These are phyloP conservation scores for Rhodotorula diobovata DNA, from an alignment of 768 basidiomycete species.

Conservation along the genomic window DNA sequence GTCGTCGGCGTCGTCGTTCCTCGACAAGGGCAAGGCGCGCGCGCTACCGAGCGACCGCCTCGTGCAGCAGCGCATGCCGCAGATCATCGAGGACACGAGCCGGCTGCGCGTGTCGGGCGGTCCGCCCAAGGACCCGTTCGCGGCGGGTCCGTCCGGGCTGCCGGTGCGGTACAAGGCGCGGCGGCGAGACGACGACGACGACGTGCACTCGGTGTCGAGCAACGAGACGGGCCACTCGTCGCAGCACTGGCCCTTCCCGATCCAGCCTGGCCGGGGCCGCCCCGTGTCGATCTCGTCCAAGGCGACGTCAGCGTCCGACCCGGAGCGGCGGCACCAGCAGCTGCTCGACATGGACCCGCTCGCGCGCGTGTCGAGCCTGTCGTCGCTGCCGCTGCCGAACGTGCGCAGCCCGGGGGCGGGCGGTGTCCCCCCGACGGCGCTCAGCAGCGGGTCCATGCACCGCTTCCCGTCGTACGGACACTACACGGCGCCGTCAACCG, in stretches of 20 bases:
- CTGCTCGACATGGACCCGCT: slow-evolving; percentile 7
- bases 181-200: slow-evolving; percentile 70
- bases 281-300: slow-evolving; percentile 40
- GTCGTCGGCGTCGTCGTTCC: background rate
- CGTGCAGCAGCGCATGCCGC: slow-evolving; percentile 40
- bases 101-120: slow-evolving; percentile 20
- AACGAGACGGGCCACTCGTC: slow-evolving; percentile 67
- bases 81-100: slow-evolving; percentile 42
- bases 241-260: slow-evolving; percentile 22
- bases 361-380: slow-evolving; percentile 21
- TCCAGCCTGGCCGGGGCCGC: slow-evolving; percentile 14
- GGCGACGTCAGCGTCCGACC: slow-evolving; percentile 36
- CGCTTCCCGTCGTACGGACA: slow-evolving; percentile 9
- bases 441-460: background rate
- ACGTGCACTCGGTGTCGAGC: slow-evolving; percentile 85
- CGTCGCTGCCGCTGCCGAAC: slow-evolving; percentile 26
- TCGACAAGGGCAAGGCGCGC: slow-evolving; percentile 33
- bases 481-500: slow-evolving; percentile 33
- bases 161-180: slow-evolving; percentile 64
- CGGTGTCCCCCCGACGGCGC: background rate
- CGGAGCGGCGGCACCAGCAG: slow-evolving; percentile 18
- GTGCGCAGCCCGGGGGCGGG: background rate
- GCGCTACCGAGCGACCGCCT: slow-evolving; percentile 29
- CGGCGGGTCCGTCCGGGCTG: background rate
- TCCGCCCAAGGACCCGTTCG: background rate